Percentiles rank a stretch among this genome's conserved stretches.
Evolutionary conservation across 139 green algal species (phyloP).

Genomic region (Zygnema cylindricum): DNA sequence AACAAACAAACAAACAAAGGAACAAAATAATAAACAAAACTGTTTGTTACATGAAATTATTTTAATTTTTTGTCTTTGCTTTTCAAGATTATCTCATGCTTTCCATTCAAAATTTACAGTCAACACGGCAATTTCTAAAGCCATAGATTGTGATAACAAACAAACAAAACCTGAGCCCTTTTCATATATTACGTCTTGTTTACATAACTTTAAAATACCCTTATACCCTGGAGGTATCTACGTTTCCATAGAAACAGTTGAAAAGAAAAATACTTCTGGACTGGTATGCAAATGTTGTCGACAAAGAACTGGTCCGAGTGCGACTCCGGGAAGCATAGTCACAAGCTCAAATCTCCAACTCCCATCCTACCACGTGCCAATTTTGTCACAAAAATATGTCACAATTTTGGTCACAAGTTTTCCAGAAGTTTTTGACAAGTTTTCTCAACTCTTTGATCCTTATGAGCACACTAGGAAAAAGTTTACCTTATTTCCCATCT

Average conservation of each 20-base stretch:
- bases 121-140: neutral
- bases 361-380: neutral
- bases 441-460: too few species aligned
- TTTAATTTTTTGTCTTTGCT: neutral
- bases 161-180: neutral
- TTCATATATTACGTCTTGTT: neutral
- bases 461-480: too few species aligned
- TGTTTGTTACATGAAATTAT: neutral
- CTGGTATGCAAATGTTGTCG: constrained; percentile 33
- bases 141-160: neutral
- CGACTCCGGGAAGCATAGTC: constrained; percentile 78
- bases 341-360: constrained; percentile 68
- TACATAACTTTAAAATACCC: too few species aligned
- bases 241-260: neutral
- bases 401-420: too few species aligned
- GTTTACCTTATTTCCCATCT: too few species aligned
- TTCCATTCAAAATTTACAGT: neutral
- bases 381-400: too few species aligned
- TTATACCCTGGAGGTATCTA: too few species aligned
- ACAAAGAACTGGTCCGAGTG: constrained; percentile 72
- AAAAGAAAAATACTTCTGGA: constrained; percentile 1
- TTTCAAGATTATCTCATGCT: neutral
- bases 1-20: neutral
- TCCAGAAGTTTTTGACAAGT: too few species aligned
- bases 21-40: neutral